A percentile compares a stretch with the other conserved stretches of the same genome.
These are phyloP conservation scores for Fusarium irregulare DNA, from an alignment of 2,329 filamentous ascomycete species.

Conservation along the genomic window DNA sequence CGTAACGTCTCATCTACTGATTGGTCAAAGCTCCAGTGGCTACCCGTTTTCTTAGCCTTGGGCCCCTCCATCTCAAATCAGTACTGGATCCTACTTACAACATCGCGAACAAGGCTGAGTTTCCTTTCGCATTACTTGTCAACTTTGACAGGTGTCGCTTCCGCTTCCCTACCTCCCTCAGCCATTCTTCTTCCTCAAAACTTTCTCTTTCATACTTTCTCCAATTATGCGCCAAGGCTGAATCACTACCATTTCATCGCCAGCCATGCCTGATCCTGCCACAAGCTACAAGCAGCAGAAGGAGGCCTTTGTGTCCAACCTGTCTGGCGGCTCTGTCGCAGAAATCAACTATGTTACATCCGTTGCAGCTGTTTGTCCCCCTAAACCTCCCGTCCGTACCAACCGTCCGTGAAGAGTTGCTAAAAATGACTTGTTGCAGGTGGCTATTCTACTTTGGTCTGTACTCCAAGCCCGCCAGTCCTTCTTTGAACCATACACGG, in stretches of 20 bases:
- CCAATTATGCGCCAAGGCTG: conserved; percentile 30
- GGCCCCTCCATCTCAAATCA: conserved; percentile 7
- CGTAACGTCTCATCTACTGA: conserved; percentile 35
- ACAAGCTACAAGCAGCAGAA: conserved; percentile 89
- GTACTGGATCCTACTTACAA: conserved; percentile 4
- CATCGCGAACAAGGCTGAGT: conserved; percentile 43
- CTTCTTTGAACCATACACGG: conserved; percentile 82
- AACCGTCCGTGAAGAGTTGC: conserved; percentile 6
- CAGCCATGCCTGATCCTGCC: conserved; percentile 53
- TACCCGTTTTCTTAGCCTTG: conserved; percentile 13
- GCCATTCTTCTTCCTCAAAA: conserved; percentile 7
- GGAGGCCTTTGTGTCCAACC: conserved; percentile 93
- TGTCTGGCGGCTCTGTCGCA: conserved; percentile 81
- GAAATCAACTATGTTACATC: conserved; percentile 91
- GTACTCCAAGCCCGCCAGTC: conserved; percentile 84
- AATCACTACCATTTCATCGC: conserved; percentile 1
- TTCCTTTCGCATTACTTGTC: conserved; percentile 26
- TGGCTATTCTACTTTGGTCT: conserved; percentile 87
- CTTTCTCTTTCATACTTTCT: neutral
- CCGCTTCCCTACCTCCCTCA: conserved; percentile 22
- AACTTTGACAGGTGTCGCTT: conserved; percentile 41
- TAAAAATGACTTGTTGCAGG: conserved; percentile 60
- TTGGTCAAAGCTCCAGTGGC: neutral
- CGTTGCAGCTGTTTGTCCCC: conserved; percentile 77
- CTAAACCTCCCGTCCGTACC: neutral